These are phyloP conservation scores for Neobulgaria alba DNA, from an alignment of 2,329 filamentous ascomycete genomes.

Conservation along the genomic window DNA sequence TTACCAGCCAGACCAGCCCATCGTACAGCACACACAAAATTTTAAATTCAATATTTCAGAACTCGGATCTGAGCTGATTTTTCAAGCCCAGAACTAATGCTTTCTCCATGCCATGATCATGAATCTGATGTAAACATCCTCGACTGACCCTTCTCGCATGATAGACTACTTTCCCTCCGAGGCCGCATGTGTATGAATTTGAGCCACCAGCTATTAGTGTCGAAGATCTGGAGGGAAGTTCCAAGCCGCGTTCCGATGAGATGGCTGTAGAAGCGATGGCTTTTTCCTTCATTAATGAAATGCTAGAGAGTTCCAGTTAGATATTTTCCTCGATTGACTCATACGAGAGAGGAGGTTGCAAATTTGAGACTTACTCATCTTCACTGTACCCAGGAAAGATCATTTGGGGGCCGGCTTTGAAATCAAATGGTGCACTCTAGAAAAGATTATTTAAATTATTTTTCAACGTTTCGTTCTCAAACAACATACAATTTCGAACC, in stretches of 20 bases:
- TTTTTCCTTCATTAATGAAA: slow-evolving; percentile 27
- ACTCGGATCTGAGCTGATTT: too few relatives aligned
- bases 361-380: slow-evolving; percentile 43
- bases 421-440: slow-evolving; percentile 52
- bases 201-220: too few relatives aligned
- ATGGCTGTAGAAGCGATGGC: slow-evolving; percentile 27
- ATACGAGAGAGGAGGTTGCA: neutral
- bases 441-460: slow-evolving; percentile 15
- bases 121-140: too few relatives aligned
- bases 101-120: too few relatives aligned
- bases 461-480: neutral
- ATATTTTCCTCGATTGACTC: neutral
- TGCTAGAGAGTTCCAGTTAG: too few relatives aligned
- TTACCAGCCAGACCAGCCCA: too few relatives aligned
- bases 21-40: too few relatives aligned
- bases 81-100: too few relatives aligned
- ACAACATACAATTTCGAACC: slow-evolving; percentile 39
- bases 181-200: slow-evolving; percentile 16
- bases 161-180: slow-evolving; percentile 17
- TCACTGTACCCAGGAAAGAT: slow-evolving; percentile 46
- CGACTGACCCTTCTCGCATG: slow-evolving; percentile 24
- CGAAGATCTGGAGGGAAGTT: slow-evolving; percentile 11
- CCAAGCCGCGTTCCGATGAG: slow-evolving; percentile 9
- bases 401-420: slow-evolving; percentile 43
- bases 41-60: too few relatives aligned